Percentiles rank a stretch among this genome's conserved stretches.
phyloP scores from a whole-genome alignment of 2,329 filamentous ascomycete genomes.

The Zelopaecilomyces penicillatus region DNA sequence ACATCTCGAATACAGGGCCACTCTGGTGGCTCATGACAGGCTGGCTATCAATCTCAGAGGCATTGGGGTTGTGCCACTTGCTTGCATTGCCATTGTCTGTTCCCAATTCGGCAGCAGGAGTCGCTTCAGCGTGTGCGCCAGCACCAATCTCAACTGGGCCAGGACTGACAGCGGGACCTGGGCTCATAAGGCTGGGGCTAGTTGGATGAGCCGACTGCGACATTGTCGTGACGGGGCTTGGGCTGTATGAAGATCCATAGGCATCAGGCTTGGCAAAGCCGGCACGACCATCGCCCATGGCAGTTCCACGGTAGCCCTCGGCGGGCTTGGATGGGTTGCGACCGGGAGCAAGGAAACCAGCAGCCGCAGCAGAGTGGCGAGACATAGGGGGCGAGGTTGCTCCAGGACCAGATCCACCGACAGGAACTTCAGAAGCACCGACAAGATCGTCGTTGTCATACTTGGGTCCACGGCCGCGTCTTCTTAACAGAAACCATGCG shows the following conservation, averaged over 20 bases:
- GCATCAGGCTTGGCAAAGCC: conserved; percentile 31
- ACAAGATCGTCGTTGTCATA: conserved; percentile 31
- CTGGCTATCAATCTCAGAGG: conserved; percentile 31
- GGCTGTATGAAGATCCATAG: conserved; percentile 23
- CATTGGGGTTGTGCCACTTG: conserved; percentile 26
- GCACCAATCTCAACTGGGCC: conserved; percentile 12
- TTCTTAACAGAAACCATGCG: conserved; percentile 22
- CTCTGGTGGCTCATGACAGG: conserved; percentile 24
- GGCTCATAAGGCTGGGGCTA: conserved; percentile 9
- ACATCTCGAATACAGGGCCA: conserved; percentile 36
- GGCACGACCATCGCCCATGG: conserved; percentile 29
- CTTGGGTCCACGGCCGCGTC: conserved; percentile 24
- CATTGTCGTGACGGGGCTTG: conserved; percentile 13
- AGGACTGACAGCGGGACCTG: conserved; percentile 1
- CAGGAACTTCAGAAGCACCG: conserved; percentile 35
- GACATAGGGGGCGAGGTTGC: conserved; percentile 22
- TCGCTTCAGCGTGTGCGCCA: not conserved
- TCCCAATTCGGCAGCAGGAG: conserved; percentile 22
- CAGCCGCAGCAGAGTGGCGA: conserved; percentile 16
- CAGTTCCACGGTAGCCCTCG: conserved; percentile 33
- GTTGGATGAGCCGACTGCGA: conserved; percentile 13
- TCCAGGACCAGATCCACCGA: conserved; percentile 19
- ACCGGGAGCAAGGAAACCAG: conserved; percentile 17
- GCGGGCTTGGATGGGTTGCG: conserved; percentile 17
- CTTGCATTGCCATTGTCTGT: conserved; percentile 21